Evolutionary conservation across 1,284 basidiomycete species (phyloP), one percentile per base, ranked within the genome.

Genomic region (Microstroma glucosiphilum): DNA sequence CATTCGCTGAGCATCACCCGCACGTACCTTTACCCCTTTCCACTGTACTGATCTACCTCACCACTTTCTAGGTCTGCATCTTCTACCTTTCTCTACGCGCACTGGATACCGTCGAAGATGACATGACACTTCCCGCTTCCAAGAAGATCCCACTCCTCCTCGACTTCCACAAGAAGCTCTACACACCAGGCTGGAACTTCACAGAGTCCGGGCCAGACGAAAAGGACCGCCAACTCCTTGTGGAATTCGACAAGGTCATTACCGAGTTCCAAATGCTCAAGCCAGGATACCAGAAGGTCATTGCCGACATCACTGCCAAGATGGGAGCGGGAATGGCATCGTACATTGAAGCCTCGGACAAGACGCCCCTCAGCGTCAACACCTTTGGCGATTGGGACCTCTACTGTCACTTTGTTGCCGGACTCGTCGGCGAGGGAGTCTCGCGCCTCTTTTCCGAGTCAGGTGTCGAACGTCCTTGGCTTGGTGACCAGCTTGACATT

Each of bases 351-450:
- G 49, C 74, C 4, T 70, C 71, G 6, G 57, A 63, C 1, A 65
- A 67, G 25, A 56, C 62, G 15, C 70, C 71, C 9, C 60, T 76
- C n/a, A 70, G 63, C 48, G 64, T 62, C 13, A 43, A 69, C 21
- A 66, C 43, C 17, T 79, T 69, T 66, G 83, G 85, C 54, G 92
- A 96, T 72, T 96, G 94, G 81, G 92, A 97, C 80, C 84, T 97
- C 12, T 98, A 99, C 82, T 98, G 96, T 79, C 94, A 99, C 81
- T 97, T 96, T 80, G 96, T 97, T 67, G 96, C 94, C 2, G 96
- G 94, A 1, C 87, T 98, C 61, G 94, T 98, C 65, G 96, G 94
- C 58, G 96, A 99, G 80, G 94, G 96, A 61, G 85, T 96, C 56
- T 93, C 91, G 0, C 86, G 91, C 7, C 83, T 99, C 56, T 96